Base-by-base conservation (phyloP, 2,329 filamentous ascomycete genomes). In the Fusarium sp. region DNA sequence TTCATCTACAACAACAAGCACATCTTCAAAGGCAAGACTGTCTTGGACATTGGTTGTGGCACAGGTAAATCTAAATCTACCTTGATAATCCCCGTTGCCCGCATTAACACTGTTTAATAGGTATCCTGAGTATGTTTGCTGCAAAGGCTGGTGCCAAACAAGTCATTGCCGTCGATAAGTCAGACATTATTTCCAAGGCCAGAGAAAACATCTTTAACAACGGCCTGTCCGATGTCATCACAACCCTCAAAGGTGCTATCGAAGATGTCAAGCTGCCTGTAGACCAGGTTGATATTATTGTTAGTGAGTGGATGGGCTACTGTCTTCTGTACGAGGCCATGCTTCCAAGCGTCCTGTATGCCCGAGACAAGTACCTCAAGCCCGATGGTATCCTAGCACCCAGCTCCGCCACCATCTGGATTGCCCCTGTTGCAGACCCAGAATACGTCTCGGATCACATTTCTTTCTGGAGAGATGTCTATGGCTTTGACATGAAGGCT, bases 281-380 rank as follows among this genome's bases (percentile, higher is more conserved):
- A 7, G 82, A 87, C 50, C 82, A 93, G 72, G 93, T 97, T 41
- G 94, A 98, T 77, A 90, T 98, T 71, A 97, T 98, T 73, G 89
- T 98, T 59, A 96, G 91, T 58, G 93, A 98, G 76, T 98, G 93
- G 93, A 98, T 98, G 93, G 93, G 93, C 28, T 98, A 98, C 75
- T 91, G 89, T 64, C 84, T 97, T 15, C 84, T 97, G 6, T 98
- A 96, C 76, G 93, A 98, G 78, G 92, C 93, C 53, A 98, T 98
- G 93, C 87, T 98, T 26, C 92, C 95, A 64, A 96, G 92, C 44
- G 92, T 98, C 22, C 83, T 98, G 46, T 94, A 88, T 72, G 94
- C 94, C 39, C 85, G 93, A 60, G 93, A 98, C 77, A 88, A 86
- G 68, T 97, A 97, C 76, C 86, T 98, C 24, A 88, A 85, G 58